phyloP scores from a whole-genome alignment of 2,329 filamentous ascomycete species.

The Trichoderma sp. region DNA sequence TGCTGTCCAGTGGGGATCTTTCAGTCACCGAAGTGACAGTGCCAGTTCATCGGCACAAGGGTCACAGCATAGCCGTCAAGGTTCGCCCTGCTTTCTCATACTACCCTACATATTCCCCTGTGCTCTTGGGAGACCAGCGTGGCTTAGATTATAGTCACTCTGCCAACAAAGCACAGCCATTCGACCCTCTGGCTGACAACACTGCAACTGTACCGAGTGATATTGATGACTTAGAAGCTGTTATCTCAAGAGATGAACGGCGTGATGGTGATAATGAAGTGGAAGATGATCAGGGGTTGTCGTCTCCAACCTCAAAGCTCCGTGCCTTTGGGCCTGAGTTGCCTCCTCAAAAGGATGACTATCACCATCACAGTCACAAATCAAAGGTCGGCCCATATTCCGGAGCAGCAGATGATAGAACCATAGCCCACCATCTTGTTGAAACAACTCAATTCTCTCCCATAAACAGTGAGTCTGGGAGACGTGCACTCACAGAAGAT shows the following conservation, averaged over 20 bases:
- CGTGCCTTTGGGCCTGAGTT: slow-evolving; percentile 4
- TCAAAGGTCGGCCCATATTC: slow-evolving; percentile 18
- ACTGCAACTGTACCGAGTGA: neutral
- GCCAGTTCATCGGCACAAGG: slow-evolving; percentile 24
- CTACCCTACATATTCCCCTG: slow-evolving; percentile 21
- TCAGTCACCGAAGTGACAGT: slow-evolving; percentile 23
- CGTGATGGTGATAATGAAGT: neutral
- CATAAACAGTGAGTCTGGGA: neutral
- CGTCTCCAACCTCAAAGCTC: slow-evolving; percentile 17
- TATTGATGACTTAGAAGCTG: neutral
- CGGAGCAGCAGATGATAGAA: neutral
- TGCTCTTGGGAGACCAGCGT: neutral
- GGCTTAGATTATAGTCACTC: slow-evolving; percentile 10
- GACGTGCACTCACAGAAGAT: neutral
- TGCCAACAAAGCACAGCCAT: slow-evolving; percentile 27
- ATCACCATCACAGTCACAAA: neutral
- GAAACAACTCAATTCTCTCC: neutral
- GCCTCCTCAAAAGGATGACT: neutral
- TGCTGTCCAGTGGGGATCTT: slow-evolving; percentile 23
- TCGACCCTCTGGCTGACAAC: slow-evolving; percentile 16
- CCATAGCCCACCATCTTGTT: neutral
- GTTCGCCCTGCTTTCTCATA: slow-evolving; percentile 30
- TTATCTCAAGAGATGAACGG: neutral
- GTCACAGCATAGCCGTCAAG: slow-evolving; percentile 30
- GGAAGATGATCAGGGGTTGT: neutral